Conservation (phyloP, 306 rosid species). For the Rubus parviflorus region DNA sequence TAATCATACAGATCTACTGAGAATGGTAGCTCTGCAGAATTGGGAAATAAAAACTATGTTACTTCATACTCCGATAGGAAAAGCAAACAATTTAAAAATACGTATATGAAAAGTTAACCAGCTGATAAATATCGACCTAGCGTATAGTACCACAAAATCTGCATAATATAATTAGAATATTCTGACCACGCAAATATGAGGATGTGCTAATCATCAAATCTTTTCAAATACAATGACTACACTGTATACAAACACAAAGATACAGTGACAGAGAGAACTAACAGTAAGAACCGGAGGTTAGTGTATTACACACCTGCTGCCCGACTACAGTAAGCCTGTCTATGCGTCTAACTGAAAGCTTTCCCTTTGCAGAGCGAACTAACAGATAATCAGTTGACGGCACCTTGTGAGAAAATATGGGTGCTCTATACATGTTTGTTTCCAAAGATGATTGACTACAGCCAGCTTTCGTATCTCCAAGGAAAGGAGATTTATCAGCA, state of each 20-base stretch:
- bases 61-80: background rate
- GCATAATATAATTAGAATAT: background rate
- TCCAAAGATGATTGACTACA: conserved; percentile 82
- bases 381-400: conserved; percentile 79
- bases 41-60: background rate
- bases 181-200: background rate
- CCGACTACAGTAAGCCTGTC: conserved; percentile 83
- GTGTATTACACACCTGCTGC: conserved; percentile 70
- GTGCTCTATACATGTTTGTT: conserved; percentile 97
- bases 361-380: conserved; percentile 95
- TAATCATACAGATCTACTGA: background rate
- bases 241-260: background rate
- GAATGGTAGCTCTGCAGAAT: conserved; percentile 36
- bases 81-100: background rate
- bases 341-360: conserved; percentile 85
- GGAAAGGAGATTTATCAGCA: conserved; percentile 94
- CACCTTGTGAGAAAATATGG: conserved; percentile 87
- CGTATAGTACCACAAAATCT: background rate
- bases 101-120: background rate
- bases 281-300: conserved; percentile 18
- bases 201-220: background rate
- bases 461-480: conserved; percentile 88
- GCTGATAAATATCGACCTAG: background rate
- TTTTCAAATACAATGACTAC: background rate
- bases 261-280: background rate